Evolutionary conservation across 1,284 basidiomycete genomes (phyloP).

Genomic region (Cerioporus squamosus): DNA sequence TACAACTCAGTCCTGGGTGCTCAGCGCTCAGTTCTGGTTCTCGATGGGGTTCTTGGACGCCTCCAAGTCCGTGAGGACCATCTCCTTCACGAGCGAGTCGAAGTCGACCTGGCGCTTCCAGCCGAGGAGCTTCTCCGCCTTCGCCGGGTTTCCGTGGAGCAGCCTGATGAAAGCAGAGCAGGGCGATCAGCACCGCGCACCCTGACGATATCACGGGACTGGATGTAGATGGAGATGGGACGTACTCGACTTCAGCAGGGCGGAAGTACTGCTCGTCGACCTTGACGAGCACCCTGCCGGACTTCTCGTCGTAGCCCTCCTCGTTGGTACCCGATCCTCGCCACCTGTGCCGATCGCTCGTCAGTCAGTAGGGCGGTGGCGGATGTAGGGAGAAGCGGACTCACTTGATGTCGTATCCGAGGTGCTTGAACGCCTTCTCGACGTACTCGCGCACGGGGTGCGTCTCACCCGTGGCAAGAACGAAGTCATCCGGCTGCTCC

Average conservation of each 20-base stretch:
- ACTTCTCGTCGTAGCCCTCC: conserved; percentile 70
- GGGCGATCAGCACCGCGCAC: background rate
- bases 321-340: conserved; percentile 75
- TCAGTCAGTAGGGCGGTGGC: conserved; percentile 1
- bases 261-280: conserved; percentile 86
- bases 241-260: conserved; percentile 91
- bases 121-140: conserved; percentile 82
- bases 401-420: conserved; percentile 65
- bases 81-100: conserved; percentile 83
- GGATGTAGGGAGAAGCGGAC: conserved; percentile 4
- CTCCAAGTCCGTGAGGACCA: conserved; percentile 82
- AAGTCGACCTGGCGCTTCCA: conserved; percentile 88
- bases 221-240: background rate
- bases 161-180: conserved; percentile 55
- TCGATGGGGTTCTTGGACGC: conserved; percentile 74
- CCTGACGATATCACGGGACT: background rate
- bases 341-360: conserved; percentile 66
- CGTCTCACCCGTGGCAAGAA: conserved; percentile 91
- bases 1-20: background rate
- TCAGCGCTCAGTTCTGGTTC: conserved; percentile 69
- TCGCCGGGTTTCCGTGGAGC: conserved; percentile 80
- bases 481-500: conserved; percentile 79
- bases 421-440: conserved; percentile 77
- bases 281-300: conserved; percentile 73
- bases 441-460: conserved; percentile 91